Base-by-base conservation (phyloP, 306 rosid genomes). In the Vigna mungo region DNA sequence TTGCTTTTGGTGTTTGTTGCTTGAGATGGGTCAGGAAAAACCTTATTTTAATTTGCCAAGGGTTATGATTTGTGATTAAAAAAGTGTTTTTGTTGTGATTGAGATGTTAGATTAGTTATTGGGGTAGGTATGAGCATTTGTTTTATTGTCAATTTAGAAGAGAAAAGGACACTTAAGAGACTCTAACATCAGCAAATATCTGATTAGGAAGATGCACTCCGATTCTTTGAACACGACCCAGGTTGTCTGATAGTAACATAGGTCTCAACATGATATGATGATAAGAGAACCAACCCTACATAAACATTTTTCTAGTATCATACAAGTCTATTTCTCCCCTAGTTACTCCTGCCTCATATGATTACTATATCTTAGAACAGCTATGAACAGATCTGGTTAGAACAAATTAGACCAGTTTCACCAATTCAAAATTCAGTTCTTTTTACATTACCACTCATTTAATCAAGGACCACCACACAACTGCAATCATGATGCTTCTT, bases 51-150 rank as follows among this genome's bases (percentile, higher is more conserved):
- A 60, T 71, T 36, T 39, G 23, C 7, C 7, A 21, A 20, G 21
- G n/a, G 37, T 13, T 37, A 32, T 47, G 27, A 12, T 5, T 11
- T 32, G 32, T 53, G 54, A 9, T 62, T 14, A 46, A 12, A 63
- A 6, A 53, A 18, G 43, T 36, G 68, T 4, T 68, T 41, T 27
- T 44, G 37, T 37, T 37, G 41, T 16, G 44, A 25, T 49, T 62
- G 56, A 61, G 63, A 39, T 71, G 3, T 14, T 47, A 23, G 37
- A 37, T 71, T 39, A 51, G 36, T 51, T 44, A 41, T 27, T 68
- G 67, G 71, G 72, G 16, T 68, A 75, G 61, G 81, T 68, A 67
- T 68, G 41, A 52, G 51, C 30, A 63, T 47, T 72, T 80, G 44
- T 39, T 49, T 7, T 27, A 15, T 16, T 6, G 47, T 12, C 30